Base-by-base conservation (phyloP, 768 basidiomycete species). In the Phaeotremella fagi region DNA sequence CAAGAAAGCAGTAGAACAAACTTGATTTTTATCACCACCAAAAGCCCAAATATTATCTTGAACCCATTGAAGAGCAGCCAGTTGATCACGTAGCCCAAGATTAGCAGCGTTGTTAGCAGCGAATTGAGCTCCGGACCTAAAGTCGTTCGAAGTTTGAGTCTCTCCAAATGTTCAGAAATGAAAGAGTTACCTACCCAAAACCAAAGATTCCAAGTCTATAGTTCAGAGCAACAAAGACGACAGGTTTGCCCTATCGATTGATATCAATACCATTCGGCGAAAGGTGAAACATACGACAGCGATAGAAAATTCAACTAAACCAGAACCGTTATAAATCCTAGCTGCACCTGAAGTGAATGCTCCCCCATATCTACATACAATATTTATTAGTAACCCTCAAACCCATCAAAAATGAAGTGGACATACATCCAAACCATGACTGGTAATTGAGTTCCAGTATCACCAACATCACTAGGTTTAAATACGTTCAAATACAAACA, bases 21-120 rank as follows among this genome's bases (percentile, higher is more conserved):
- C 45, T 25, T 84, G 12, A 71, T 57, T 14, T 80, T 80, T 7
- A 69, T 85, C 81, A 0, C 85, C 85, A 12, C 84, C 84, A 61
- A 86, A 86, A 2, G 78, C 78, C 2, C 75, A 79, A 16, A 86
- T 82, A 60, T 87, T 84, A n/a, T 82, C 75, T 55, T 84, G 80
- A 0, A 86, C 73, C 69, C 85, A 87, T 15, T 74, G 59, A 0
- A 88, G 70, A 0, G 83, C 83, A 27, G 77, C 74, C 1, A 78
- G 74, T 69, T 86, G 83, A 65, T 87, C 85, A 28, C 74, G 75
- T 15, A 85, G 71, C 14, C 84, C 84, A 1, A 78, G 78, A 56
- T 85, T 85, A 24, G 59, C 66, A 4, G 65, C 61, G 1, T 54
- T 57, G 27, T 64, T 64, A 24, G 57, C 57, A 12, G 61, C 64